Evolutionary conservation across 2,329 filamentous ascomycete genomes (phyloP).

Genomic region (Sarocladium brachiariae): DNA sequence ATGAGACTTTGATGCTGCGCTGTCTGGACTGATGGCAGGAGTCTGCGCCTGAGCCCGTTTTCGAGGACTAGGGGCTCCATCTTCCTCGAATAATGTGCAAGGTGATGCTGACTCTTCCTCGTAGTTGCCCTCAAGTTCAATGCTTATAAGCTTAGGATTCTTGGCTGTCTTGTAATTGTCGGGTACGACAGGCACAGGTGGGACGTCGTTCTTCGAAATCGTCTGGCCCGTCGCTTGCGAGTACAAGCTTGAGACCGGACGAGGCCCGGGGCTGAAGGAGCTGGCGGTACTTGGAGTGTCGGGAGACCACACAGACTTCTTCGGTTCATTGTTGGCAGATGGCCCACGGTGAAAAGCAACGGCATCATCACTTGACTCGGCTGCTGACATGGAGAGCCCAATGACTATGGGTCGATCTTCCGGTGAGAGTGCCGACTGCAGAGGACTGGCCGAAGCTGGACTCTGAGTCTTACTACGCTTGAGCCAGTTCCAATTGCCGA

Average conservation of each 20-base stretch:
- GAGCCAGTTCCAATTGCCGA: constrained; percentile 53
- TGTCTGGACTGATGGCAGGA: constrained; percentile 33
- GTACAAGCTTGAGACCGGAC: constrained; percentile 53
- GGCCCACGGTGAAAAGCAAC: neutral
- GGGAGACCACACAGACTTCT: constrained; percentile 52
- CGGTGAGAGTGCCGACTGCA: constrained; percentile 51
- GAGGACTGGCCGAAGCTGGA: constrained; percentile 20
- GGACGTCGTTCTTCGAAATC: constrained; percentile 29
- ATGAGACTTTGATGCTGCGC: constrained; percentile 50
- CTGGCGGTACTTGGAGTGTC: constrained; percentile 46
- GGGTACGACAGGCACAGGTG: constrained; percentile 57
- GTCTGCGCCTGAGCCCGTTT: constrained; percentile 32
- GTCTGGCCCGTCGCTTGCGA: constrained; percentile 39
- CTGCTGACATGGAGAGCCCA: constrained; percentile 57
- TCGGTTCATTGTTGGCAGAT: constrained; percentile 9
- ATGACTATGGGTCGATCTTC: constrained; percentile 67
- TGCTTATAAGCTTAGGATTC: constrained; percentile 30
- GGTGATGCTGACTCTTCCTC: constrained; percentile 49
- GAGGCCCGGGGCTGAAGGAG: constrained; percentile 30
- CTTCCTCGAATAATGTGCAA: constrained; percentile 65
- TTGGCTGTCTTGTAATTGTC: constrained; percentile 27
- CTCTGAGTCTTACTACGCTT: constrained; percentile 32
- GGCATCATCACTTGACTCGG: constrained; percentile 14
- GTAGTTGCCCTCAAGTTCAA: constrained; percentile 20
- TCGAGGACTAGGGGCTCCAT: constrained; percentile 39